A percentile compares a stretch with the other conserved stretches of the same genome.
These are phyloP conservation scores for Gaultheria prostrata DNA, from an alignment of 148 eudicot genomes.

Conservation along the genomic window DNA sequence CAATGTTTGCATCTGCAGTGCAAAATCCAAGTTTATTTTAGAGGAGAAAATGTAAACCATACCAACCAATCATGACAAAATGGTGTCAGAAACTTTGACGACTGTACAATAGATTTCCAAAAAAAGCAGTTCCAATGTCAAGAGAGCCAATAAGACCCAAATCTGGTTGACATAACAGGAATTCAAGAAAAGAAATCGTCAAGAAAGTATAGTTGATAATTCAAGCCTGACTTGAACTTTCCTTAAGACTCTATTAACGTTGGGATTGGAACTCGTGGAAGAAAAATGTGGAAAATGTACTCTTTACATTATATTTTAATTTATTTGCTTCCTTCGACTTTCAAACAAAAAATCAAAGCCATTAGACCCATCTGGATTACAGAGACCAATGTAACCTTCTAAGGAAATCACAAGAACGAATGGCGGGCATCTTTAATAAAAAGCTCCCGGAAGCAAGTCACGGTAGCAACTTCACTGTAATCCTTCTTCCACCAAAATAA, in stretches of 20 bases:
- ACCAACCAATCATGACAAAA: neutral
- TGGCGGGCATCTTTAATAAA: neutral
- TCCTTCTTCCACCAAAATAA: neutral
- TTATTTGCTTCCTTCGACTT: neutral
- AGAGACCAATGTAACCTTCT: neutral
- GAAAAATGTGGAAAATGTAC: neutral
- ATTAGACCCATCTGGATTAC: neutral
- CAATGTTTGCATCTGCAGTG: slow-evolving; percentile 61
- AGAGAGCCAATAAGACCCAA: neutral
- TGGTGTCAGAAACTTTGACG: neutral
- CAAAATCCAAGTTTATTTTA: slow-evolving; percentile 3
- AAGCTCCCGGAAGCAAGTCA: neutral
- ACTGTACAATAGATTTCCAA: neutral
- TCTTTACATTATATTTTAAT: neutral
- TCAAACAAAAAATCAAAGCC: neutral
- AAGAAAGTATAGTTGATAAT: neutral
- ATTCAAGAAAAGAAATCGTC: neutral
- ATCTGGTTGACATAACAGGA: neutral
- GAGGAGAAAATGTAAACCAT: neutral
- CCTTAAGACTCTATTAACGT: neutral
- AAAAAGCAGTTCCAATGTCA: neutral
- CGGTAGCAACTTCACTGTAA: neutral
- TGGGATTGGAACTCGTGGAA: neutral
- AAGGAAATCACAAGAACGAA: neutral
- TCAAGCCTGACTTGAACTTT: neutral